phyloP scores from a whole-genome alignment of 805 yeast species.

The Helenozyma baotianmanensis region DNA sequence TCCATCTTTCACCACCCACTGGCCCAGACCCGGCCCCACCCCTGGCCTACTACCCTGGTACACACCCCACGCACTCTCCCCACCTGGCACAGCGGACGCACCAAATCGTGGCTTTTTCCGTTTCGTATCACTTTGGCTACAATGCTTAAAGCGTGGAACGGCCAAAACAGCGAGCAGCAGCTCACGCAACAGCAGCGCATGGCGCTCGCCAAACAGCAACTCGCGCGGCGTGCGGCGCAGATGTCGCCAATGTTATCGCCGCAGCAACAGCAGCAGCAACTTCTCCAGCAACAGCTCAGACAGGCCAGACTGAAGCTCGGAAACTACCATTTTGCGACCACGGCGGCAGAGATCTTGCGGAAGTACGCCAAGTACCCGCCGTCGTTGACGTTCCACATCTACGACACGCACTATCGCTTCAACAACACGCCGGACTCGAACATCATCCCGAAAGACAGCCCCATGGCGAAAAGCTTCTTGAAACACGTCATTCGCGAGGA shows the following conservation, averaged over 20 bases:
- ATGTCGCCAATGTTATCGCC: constrained; percentile 21
- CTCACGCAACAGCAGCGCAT: constrained; percentile 1
- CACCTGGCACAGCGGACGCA: too few relatives aligned
- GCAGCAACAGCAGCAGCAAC: constrained; percentile 19
- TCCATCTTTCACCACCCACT: too few relatives aligned
- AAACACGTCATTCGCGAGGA: constrained; percentile 75
- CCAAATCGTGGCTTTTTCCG: too few relatives aligned
- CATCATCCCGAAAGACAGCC: constrained; percentile 69
- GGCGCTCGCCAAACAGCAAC: constrained; percentile 1
- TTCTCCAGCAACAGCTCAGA: constrained; percentile 17
- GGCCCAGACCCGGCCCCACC: too few relatives aligned
- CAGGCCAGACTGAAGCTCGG: constrained; percentile 21
- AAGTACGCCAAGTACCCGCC: constrained; percentile 77
- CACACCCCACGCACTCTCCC: too few relatives aligned
- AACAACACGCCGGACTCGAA: constrained; percentile 84
- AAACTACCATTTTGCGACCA: constrained; percentile 58
- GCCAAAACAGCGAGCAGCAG: too few relatives aligned
- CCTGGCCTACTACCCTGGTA: too few relatives aligned
- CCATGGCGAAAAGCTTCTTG: constrained; percentile 73
- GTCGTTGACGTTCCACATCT: constrained; percentile 83
- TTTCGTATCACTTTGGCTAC: too few relatives aligned
- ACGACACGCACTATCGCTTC: constrained; percentile 86
- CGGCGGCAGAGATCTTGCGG: constrained; percentile 65
- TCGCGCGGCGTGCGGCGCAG: constrained; percentile 34
- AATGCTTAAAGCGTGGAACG: too few relatives aligned